These are phyloP conservation scores for Apiotrichum sp. DNA, from an alignment of 1,284 basidiomycete genomes.

Conservation along the genomic window DNA sequence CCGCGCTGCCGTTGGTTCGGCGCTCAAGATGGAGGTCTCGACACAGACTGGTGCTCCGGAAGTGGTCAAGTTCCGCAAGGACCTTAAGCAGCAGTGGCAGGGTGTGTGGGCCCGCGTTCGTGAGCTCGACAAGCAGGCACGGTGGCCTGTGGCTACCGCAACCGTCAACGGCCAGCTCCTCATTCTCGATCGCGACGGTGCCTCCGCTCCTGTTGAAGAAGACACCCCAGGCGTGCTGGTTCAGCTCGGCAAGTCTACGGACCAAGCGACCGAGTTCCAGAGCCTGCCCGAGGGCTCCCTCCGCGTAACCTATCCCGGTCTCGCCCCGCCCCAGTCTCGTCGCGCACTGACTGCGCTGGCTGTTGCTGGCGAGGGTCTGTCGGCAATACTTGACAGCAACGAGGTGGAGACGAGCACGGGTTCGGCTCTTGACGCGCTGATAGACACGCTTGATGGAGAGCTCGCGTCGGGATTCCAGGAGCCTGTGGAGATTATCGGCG, in stretches of 20 bases:
- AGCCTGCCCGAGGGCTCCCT: slow-evolving; percentile 26
- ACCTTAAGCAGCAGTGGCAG: slow-evolving; percentile 84
- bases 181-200: slow-evolving; percentile 70
- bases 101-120: slow-evolving; percentile 82
- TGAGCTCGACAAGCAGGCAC: slow-evolving; percentile 73
- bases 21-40: slow-evolving; percentile 65
- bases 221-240: slow-evolving; percentile 59
- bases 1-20: slow-evolving; percentile 76
- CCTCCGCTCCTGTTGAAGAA: slow-evolving; percentile 58
- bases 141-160: slow-evolving; percentile 61
- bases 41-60: slow-evolving; percentile 70
- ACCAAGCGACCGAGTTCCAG: slow-evolving; percentile 20
- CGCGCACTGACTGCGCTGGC: slow-evolving; percentile 26
- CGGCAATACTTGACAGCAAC: slow-evolving; percentile 17
- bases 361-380: slow-evolving; percentile 22
- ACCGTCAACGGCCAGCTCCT: slow-evolving; percentile 47
- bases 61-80: slow-evolving; percentile 71
- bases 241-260: slow-evolving; percentile 18
- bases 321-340: slow-evolving; percentile 26
- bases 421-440: slow-evolving; percentile 30
- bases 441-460: slow-evolving; percentile 16
- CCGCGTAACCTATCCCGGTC: slow-evolving; percentile 20
- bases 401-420: slow-evolving; percentile 21
- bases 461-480: slow-evolving; percentile 15
- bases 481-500: slow-evolving; percentile 23